These are phyloP conservation scores for Helianthus annuus DNA, from an alignment of 129 eudicot genomes.

Conservation along the genomic window HanXRQr2.0-SUNRISE NC_035435.2:156611160-156611659, in stretches of 20 bases:
- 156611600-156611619: not conserved
- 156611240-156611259: not conserved
- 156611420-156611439: not conserved
- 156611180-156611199: not conserved
- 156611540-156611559: not conserved
- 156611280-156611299: not conserved
- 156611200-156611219: slow-evolving; percentile 6
- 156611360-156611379: not conserved
- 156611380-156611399: not conserved
- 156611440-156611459: not conserved
- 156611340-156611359: not conserved
- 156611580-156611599: not conserved
- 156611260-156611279: not conserved
- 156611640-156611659: not conserved
- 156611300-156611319: not conserved
- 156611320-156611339: not conserved
- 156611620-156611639: not conserved
- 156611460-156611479: not conserved
- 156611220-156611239: not conserved
- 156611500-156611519: not conserved
- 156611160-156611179: slow-evolving; percentile 7
- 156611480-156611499: not conserved
- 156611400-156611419: not conserved
- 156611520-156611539: not conserved
- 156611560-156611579: not conserved